Percentiles rank a stretch among this genome's conserved stretches.
Evolutionary conservation across 1,284 basidiomycete genomes (phyloP).

Genomic region (Cutaneotrichosporon daszewskae): DNA sequence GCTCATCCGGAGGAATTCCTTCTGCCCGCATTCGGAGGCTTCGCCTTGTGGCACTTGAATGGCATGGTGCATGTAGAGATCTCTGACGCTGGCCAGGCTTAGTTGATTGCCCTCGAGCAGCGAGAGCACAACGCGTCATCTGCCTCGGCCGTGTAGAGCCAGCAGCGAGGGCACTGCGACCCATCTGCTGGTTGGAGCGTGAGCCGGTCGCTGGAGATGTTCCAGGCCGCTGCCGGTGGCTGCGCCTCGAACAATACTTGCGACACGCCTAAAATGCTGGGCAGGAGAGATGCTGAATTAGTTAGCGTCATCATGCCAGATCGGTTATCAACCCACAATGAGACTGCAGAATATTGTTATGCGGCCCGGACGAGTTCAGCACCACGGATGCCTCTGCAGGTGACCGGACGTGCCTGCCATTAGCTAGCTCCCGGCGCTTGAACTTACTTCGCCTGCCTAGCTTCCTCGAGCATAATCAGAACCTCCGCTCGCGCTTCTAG

Average conservation of each 20-base stretch:
- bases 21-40: no score
- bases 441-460: conserved; percentile 32
- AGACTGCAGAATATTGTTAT: background rate
- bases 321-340: background rate
- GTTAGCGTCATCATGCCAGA: background rate
- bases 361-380: background rate
- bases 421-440: background rate
- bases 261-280: conserved; percentile 72
- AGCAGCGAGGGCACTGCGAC: conserved; percentile 71
- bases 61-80: no score
- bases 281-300: conserved; percentile 56
- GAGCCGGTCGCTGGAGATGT: conserved; percentile 11
- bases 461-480: conserved; percentile 27
- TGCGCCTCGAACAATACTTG: conserved; percentile 52
- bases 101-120: conserved; percentile 50
- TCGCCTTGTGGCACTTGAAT: no score
- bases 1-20: no score
- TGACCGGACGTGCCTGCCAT: conserved; percentile 6
- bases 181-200: conserved; percentile 53
- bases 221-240: conserved; percentile 21
- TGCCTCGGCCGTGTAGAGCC: conserved; percentile 58
- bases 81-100: no score
- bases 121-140: conserved; percentile 57
- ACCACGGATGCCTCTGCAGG: conserved; percentile 12
- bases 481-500: conserved; percentile 25